Conservation (phyloP, 176 grass and related monocot genomes). For the Dendrocalamus sinicus region DNA sequence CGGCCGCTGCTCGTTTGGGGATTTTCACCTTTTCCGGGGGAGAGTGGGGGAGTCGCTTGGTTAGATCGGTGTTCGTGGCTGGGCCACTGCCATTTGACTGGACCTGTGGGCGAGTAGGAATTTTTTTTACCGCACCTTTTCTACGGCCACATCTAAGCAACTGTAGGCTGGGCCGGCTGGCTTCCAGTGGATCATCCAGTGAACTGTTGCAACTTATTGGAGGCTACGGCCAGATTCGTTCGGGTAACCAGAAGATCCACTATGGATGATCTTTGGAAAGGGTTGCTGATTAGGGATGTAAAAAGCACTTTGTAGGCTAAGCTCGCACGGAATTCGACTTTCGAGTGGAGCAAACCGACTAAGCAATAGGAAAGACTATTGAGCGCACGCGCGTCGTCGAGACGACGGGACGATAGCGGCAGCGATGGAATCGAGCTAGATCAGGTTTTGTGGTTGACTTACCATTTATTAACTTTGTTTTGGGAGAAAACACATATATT, state of each 20-base stretch:
- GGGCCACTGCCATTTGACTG: conserved; percentile 26
- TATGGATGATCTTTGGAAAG: not conserved
- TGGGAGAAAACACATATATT: rapidly evolving
- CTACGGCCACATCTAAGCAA: too few relatives aligned
- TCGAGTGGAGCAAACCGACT: not conserved
- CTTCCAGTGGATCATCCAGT: not conserved
- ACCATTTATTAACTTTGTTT: too few relatives aligned
- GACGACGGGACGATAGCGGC: too few relatives aligned
- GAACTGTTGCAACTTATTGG: not conserved
- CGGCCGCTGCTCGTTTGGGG: conserved; percentile 9
- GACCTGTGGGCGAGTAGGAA: conserved; percentile 16
- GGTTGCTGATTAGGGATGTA: not conserved
- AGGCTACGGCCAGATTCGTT: not conserved
- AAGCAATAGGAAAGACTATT: not conserved
- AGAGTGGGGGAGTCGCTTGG: conserved; percentile 18
- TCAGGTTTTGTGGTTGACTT: too few relatives aligned
- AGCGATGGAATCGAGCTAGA: too few relatives aligned
- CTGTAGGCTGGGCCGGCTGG: too few relatives aligned
- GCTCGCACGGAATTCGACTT: not conserved
- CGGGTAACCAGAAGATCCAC: not conserved
- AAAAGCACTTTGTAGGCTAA: not conserved
- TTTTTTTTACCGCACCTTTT: too few relatives aligned
- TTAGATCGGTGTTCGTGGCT: conserved; percentile 35
- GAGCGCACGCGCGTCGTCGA: too few relatives aligned
- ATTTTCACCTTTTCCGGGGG: conserved; percentile 16